Base-by-base conservation (phyloP, 345 rosid genomes). In the Tarenaya hassleriana region DNA sequence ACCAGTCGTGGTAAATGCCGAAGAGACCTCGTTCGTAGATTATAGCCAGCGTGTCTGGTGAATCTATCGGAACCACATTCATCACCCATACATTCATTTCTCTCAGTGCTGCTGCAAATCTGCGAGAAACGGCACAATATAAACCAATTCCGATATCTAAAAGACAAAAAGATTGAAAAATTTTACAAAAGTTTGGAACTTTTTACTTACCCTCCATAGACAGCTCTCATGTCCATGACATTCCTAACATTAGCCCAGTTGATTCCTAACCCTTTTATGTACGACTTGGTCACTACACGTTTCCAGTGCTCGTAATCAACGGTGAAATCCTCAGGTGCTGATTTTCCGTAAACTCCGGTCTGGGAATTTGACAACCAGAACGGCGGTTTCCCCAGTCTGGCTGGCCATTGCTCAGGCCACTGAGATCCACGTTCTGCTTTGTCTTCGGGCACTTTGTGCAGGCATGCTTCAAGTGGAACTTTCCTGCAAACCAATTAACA, bases 341-440 rank as follows among this genome's bases (percentile, higher is more conserved):
- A 69, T 74, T 83, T 87, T 37, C 98, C 95, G 50, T 91, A 87
- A 56, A 91, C 94, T 70, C 98, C 96, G 17, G 77, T 80, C 65
- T 88, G 83, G 41, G 94, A 76, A 61, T 81, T 88, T 56, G 68
- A 65, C 67, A 92, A 67, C 97, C 98, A 88, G 56, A 68, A 92
- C 27, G 98, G 98, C 39, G 84, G 20, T 69, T 80, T 81, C 59
- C 72, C 83, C 70, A 79, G 16, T 82, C 98, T 83, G 4, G 72
- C 77, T 12, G 97, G 97, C 98, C 95, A 88, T 60, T 81, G 77
- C 73, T 80, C 82, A 1, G 98, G 97, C 97, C 97, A 88, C 55
- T 78, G 84, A 58, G 95, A 83, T 58, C 97, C 98, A 41, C 94
- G 88, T 43, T 83, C 70, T 7, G 67, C 38, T 18, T 79, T 46